A percentile compares a stretch with the other conserved stretches of the same genome.
Conservation (phyloP, 2,329 filamentous ascomycete species). For the Elsinoe arachidis region DNA sequence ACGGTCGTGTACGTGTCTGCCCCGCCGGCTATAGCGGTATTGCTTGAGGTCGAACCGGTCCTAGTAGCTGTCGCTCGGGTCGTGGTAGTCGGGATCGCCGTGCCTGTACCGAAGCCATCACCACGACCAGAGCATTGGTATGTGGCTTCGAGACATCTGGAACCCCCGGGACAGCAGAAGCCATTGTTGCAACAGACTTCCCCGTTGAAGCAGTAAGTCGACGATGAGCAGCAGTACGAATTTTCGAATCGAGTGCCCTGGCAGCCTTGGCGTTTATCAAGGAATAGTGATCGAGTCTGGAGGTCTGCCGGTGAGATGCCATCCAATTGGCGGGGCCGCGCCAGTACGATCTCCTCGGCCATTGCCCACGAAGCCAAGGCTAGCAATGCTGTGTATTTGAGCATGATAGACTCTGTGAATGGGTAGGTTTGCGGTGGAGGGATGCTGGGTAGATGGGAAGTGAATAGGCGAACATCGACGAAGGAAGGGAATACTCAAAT, state of each 20-base stretch:
- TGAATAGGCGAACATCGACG: too few species aligned
- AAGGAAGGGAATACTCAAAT: too few species aligned
- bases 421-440: too few species aligned
- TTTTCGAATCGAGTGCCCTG: background rate
- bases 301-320: background rate
- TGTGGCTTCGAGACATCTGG: background rate
- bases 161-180: background rate
- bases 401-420: too few species aligned
- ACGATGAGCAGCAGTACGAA: background rate
- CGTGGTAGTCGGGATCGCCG: background rate
- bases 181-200: slow-evolving; percentile 1
- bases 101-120: slow-evolving; percentile 3
- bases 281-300: background rate
- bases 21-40: too few species aligned
- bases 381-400: too few species aligned
- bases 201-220: slow-evolving; percentile 2
- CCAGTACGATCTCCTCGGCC: background rate
- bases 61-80: background rate
- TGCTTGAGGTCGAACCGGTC: background rate
- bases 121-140: background rate
- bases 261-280: background rate
- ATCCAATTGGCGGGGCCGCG: background rate
- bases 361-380: too few species aligned
- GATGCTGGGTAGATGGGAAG: too few species aligned
- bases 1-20: too few species aligned